Percentiles rank a stretch among this genome's conserved stretches.
These are phyloP conservation scores for Byssothecium circinans DNA, from an alignment of 2,329 filamentous ascomycete genomes.

Conservation along the genomic window DNA sequence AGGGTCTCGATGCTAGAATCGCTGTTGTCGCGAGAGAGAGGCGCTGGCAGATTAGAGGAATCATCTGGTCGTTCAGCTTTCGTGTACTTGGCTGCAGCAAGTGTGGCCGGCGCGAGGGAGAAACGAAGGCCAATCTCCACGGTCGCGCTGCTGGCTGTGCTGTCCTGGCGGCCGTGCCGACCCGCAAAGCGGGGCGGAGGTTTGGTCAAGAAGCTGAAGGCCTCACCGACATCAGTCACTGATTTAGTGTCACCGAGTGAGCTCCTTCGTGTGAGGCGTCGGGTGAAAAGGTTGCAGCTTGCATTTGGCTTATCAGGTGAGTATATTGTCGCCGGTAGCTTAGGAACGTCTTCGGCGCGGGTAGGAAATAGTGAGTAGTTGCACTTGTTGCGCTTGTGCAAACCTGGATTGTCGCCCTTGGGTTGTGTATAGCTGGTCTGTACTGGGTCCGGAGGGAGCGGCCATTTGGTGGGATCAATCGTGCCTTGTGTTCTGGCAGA, in stretches of 20 bases:
- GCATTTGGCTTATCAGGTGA: conserved; percentile 26
- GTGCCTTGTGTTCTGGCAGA: conserved; percentile 27
- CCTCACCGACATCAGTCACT: conserved; percentile 42
- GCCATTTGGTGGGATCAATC: conserved; percentile 42
- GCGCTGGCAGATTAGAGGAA: conserved; percentile 10
- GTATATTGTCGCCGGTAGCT: conserved; percentile 44
- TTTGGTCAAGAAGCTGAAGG: conserved; percentile 41
- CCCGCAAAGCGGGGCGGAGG: conserved; percentile 45
- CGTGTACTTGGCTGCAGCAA: conserved; percentile 37
- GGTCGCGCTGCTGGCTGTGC: conserved; percentile 65
- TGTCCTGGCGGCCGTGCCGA: conserved; percentile 59
- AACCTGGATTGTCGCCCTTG: conserved; percentile 16
- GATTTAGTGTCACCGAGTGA: conserved; percentile 28
- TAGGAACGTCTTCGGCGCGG: conserved; percentile 42
- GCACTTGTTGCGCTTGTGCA: conserved; percentile 31
- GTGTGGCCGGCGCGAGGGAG: conserved; percentile 51
- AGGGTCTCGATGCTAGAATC: conserved; percentile 32
- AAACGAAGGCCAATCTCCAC: conserved; percentile 72
- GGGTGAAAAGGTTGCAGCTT: conserved; percentile 23
- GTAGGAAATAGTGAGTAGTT: conserved; percentile 46
- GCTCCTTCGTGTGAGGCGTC: conserved; percentile 36
- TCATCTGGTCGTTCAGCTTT: conserved; percentile 19
- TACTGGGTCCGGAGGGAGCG: conserved; percentile 37
- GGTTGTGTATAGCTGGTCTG: conserved; percentile 19
- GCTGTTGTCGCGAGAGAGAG: conserved; percentile 27